Conservation (phyloP, 805 yeast species). For the Candida pini region DNA sequence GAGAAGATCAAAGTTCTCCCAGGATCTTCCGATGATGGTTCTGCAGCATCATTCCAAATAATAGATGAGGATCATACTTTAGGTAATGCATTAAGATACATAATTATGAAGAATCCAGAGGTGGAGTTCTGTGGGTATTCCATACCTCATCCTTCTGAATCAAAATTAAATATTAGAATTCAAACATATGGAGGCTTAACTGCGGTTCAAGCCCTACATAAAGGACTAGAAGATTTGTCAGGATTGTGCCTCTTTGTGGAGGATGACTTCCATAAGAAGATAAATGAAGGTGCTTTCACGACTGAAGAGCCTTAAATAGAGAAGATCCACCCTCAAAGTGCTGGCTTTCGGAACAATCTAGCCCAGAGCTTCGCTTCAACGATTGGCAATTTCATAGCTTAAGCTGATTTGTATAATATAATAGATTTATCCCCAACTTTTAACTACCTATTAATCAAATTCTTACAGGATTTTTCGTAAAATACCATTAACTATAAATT, state of each 20-base stretch:
- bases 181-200: constrained; percentile 86
- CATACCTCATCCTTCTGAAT: constrained; percentile 96
- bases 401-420: no score
- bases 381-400: no score
- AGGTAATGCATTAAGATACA: constrained; percentile 89
- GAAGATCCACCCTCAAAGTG: no score
- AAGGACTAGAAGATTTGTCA: constrained; percentile 81
- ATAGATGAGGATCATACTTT: constrained; percentile 93
- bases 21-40: constrained; percentile 88
- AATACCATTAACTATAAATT: neutral
- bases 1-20: constrained; percentile 67
- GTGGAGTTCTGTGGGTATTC: constrained; percentile 98
- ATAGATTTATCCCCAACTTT: neutral
- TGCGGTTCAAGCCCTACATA: constrained; percentile 88
- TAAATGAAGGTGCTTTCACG: constrained; percentile 49
- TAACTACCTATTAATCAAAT: neutral
- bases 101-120: constrained; percentile 95
- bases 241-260: constrained; percentile 83
- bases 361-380: no score
- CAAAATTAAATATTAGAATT: constrained; percentile 81
- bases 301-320: constrained; percentile 44
- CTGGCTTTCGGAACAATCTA: no score
- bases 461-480: neutral
- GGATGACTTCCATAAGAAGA: constrained; percentile 64
- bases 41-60: constrained; percentile 92